These are phyloP conservation scores for Fusarium torreyae DNA, from an alignment of 2,329 filamentous ascomycete genomes.

Conservation along the genomic window DNA sequence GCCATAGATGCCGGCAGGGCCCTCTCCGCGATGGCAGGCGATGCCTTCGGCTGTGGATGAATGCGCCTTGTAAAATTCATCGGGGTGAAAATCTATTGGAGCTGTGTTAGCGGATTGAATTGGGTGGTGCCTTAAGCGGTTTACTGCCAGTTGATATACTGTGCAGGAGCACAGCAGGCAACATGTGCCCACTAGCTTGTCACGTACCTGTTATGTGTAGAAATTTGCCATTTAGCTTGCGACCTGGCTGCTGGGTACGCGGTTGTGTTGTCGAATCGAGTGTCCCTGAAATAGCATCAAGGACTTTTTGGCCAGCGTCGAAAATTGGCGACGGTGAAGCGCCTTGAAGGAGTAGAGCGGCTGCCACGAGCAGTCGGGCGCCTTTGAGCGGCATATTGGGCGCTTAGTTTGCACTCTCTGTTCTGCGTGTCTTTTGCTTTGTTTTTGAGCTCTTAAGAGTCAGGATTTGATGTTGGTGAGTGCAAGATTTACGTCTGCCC, in stretches of 20 bases:
- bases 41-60: slow-evolving; percentile 77
- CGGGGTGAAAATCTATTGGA: slow-evolving; percentile 86
- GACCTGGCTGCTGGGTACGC: slow-evolving; percentile 49
- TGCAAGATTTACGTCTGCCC: slow-evolving; percentile 4
- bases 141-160: slow-evolving; percentile 18
- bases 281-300: slow-evolving; percentile 31
- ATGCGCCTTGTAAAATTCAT: slow-evolving; percentile 86
- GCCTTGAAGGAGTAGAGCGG: slow-evolving; percentile 45
- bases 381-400: slow-evolving; percentile 46
- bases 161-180: slow-evolving; percentile 29
- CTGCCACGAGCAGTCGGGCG: slow-evolving; percentile 51
- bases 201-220: slow-evolving; percentile 87
- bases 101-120: slow-evolving; percentile 31
- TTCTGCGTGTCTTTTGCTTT: neutral
- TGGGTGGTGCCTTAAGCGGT: slow-evolving; percentile 5
- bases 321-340: slow-evolving; percentile 46
- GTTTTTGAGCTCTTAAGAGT: neutral
- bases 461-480: slow-evolving; percentile 2
- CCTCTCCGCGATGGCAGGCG: slow-evolving; percentile 85
- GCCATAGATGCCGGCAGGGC: slow-evolving; percentile 85
- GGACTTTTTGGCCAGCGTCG: slow-evolving; percentile 39
- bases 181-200: neutral
- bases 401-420: slow-evolving; percentile 2
- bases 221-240: slow-evolving; percentile 79
- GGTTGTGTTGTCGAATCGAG: slow-evolving; percentile 29